Base-by-base conservation (phyloP, 1,284 basidiomycete species). In the Leccinum fuscescens region DNA sequence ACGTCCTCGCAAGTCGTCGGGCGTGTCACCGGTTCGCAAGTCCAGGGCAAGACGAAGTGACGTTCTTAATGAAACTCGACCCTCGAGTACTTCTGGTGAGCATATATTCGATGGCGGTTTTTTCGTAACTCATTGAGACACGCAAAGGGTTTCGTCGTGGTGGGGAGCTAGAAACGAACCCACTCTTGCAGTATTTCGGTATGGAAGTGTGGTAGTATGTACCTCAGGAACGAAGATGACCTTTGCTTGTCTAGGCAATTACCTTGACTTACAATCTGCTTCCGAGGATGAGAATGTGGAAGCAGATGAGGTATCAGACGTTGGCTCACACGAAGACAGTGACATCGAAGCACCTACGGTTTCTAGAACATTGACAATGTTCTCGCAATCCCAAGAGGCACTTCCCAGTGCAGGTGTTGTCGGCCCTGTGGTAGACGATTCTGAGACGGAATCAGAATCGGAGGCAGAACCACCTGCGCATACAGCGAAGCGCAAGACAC, bases 401-500 rank as follows among this genome's bases (percentile, higher is more conserved):
- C 48, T 15, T 1, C 60, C 51, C 14, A 22, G 29, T 6, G 50
- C 27, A 33, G 14, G 55, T 7, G 17, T 22, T 11, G 20, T 54
- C 11, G 3, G 6, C 4, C 54, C 57, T 4, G 51, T n/a, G 14
- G 61, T 49, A 27, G 73, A 74, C 52, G 69, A 74, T 54, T 80
- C 79, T 22, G 73, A 69, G 17, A 83, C 82, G 6, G 82, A 82
- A 66, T 72, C 79, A 53, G 80, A 81, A 55, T 75, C 77, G 3
- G 76, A 76, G 27, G 54, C 35, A 42, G 67, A 62, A 35, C 65
- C 54, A 5, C 55, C 51, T 49, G 44, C 27, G 12, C 59, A 61
- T 31, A 31, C 57, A 35, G 12, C 42, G 56, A 74, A 74, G 56
- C 71, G 65, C 52, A 72, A 74, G 33, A 63, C 58, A 3, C 72